Base-by-base conservation (phyloP, 768 basidiomycete species). In the Suillus subaureus region DNA sequence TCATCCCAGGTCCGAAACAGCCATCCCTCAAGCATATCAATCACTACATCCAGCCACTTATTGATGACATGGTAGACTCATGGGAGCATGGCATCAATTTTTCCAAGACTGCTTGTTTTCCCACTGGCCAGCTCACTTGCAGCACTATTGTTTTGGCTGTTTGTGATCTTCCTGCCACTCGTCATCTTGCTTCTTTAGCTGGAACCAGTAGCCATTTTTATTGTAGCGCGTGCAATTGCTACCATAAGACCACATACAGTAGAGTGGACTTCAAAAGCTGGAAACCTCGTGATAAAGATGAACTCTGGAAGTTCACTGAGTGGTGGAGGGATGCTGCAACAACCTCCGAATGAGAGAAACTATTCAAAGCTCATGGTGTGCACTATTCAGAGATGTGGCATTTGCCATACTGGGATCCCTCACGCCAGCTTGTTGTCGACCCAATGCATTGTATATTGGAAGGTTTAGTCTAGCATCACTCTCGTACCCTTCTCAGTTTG, bases 171-270 rank as follows among this genome's bases (percentile, higher is more conserved):
- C 76, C 72, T 37, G 60, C 62, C 6, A 28, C 66, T 68, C 21
- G 58, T 33, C 75, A 76, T 60, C 68, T 74, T 1, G 64, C 72
- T 3, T 78, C 77, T 1, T 68, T 76, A 13, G 75, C 75, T 9
- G 65, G 66, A 9, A 43, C 67, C 16, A 64, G 60, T 2, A 66
- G 76, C 0, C 64, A 66, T 5, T 62, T 68, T 26, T 75, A 77
- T 65, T 81, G 80, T 62, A 72, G 74, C 3, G 64, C 70, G 15
- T 80, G 79, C 42, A 40, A 64, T 26, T 68, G 70, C 55, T 66
- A 62, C 51, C 64, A 71, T 31, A 57, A 60, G 18, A 31, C 63
- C 49, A 57, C 21, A 0, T 51, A 51, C 4, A 3, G 49, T 9
- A 51, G 49, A 51, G 49, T 51, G 4, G 61, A 73, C 51, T 61